A percentile compares a stretch with the other conserved stretches of the same genome.
Evolutionary conservation across 306 rosid species (phyloP).

Genomic region (Inga laurina): DNA sequence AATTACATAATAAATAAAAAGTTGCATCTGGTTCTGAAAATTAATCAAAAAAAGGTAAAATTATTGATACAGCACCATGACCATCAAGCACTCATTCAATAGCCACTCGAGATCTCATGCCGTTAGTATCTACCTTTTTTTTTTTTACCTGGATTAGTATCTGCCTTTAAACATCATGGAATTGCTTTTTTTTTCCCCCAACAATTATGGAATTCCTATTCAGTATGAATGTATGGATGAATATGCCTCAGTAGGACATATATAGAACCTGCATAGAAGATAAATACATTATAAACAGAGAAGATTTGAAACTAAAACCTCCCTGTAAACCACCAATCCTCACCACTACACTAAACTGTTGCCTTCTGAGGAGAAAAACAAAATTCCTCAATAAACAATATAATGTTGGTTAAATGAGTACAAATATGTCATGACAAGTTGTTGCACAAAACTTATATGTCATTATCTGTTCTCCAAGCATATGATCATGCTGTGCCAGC

Average conservation of each 20-base stretch:
- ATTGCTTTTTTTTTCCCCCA: too few relatives aligned
- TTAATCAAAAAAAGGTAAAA: too few relatives aligned
- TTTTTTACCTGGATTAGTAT: too few relatives aligned
- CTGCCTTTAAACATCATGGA: too few relatives aligned
- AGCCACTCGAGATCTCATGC: too few relatives aligned
- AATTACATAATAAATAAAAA: too few relatives aligned
- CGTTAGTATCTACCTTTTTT: too few relatives aligned
- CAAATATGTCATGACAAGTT: neutral
- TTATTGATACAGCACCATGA: too few relatives aligned
- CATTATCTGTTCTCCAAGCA: conserved; percentile 18
- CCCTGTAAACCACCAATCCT: neutral
- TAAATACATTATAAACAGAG: neutral
- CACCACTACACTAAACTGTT: neutral
- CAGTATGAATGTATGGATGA: neutral
- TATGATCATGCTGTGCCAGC: conserved; percentile 34
- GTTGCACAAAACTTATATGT: conserved; percentile 21
- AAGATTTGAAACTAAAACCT: neutral
- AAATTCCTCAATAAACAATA: conserved; percentile 25
- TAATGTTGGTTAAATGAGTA: conserved; percentile 15
- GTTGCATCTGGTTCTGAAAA: too few relatives aligned
- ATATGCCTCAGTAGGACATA: too few relatives aligned
- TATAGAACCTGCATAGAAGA: too few relatives aligned
- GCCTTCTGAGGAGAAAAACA: neutral
- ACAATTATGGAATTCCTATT: neutral
- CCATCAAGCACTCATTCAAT: too few relatives aligned